A percentile compares a stretch with the other conserved stretches of the same genome.
Evolutionary conservation across 495 filamentous ascomycete genomes (phyloP).

Genomic region (Talaromyces ruber): DNA sequence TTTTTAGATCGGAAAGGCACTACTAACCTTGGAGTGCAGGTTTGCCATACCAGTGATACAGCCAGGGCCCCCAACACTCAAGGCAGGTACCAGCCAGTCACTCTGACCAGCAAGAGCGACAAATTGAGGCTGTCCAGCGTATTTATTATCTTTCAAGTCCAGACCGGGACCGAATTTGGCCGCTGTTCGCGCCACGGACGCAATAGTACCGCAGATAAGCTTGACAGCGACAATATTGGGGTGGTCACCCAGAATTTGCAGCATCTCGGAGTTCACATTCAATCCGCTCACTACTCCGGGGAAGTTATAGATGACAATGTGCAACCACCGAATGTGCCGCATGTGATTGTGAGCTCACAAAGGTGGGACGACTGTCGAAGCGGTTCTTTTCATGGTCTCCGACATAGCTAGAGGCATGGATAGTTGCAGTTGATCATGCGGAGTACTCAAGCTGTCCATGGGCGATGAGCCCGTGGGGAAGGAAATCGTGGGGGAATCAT

Average conservation of each 20-base stretch:
- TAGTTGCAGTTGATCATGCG: not conserved
- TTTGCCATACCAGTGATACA: conserved; percentile 68
- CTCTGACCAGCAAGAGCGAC: conserved; percentile 64
- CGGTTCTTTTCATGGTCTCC: not conserved
- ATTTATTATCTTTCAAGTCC: not conserved
- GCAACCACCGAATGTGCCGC: conserved; percentile 59
- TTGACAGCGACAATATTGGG: conserved; percentile 73
- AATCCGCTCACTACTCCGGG: conserved; percentile 65
- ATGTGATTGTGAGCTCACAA: conserved; percentile 38
- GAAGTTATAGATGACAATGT: conserved; percentile 79
- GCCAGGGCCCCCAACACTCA: conserved; percentile 63
- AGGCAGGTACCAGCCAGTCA: conserved; percentile 64
- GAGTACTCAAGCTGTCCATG: not conserved
- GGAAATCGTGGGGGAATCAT: conserved; percentile 8
- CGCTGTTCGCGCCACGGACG: conserved; percentile 61
- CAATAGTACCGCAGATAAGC: conserved; percentile 74
- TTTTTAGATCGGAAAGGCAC: not conserved
- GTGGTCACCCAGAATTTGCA: conserved; percentile 57
- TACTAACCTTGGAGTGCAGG: conserved; percentile 48
- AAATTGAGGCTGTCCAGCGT: conserved; percentile 24
- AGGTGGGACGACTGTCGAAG: not conserved
- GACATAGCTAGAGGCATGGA: not conserved
- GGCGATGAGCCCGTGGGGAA: not conserved
- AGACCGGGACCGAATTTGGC: conserved; percentile 34
- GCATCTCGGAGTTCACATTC: conserved; percentile 63